Base-by-base conservation (phyloP, 352 stramenopile genomes). In the Pythium aquatile region DNA sequence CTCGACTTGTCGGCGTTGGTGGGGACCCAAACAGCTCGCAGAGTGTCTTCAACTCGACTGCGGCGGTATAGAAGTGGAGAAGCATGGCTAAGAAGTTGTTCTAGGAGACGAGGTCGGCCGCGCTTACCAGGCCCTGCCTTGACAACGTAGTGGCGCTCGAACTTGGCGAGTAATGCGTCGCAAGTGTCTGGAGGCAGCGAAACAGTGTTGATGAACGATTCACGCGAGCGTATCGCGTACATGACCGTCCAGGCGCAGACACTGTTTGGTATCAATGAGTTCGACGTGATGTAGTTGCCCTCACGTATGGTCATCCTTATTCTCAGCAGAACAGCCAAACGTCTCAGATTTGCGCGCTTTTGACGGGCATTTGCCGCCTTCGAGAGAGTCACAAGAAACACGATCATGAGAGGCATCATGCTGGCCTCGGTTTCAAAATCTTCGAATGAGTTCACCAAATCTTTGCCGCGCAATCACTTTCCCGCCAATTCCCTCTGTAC, bases 181-280 rank as follows among this genome's bases (percentile, higher is more conserved):
- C 30, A 55, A 9, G 56, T 40, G 29, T 63, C 26, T 4, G 56
- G 56, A 28, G 56, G 40, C 5, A 63, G 29, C 10, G 56, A 63
- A 44, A 63, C 44, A 33, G 56, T 63, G 29, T 49, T 55, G 28
- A 63, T 46, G 26, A 63, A 63, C 20, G 56, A 26, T 5, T 40
- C 26, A 17, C 28, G 26, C 24, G 51, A 58, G 8, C 51, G 26
- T 7, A 28, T 11, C 14, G 51, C 28, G 28, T 58, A 58, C 29
- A 58, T 39, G 8, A 26, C n/a, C 2, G 51, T 29, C 51, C 51
- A 58, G 3, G 39, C 39, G 16, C 39, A 47, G 16, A 5, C 39
- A 47, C 3, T 2, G 17, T 47, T 47, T 20, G 39, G 16, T 16
- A 47, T 47, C 10, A 47, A 47, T 16, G 39, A 47, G 39, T 2